phyloP scores from a whole-genome alignment of 1,139 yeast species.

The Meyerozyma sp. region DNA sequence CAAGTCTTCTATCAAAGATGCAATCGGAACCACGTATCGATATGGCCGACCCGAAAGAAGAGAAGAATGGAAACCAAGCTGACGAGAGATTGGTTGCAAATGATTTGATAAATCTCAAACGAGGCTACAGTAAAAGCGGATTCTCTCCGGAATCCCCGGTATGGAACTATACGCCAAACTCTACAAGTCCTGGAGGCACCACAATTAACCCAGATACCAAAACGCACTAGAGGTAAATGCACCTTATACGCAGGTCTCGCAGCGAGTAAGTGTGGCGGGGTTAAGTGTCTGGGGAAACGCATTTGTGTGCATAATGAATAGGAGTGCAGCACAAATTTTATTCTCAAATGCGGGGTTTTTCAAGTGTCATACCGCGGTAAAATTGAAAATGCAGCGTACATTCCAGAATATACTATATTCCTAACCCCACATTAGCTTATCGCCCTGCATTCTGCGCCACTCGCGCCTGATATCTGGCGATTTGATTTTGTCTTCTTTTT shows the following conservation, averaged over 20 bases:
- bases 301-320: neutral
- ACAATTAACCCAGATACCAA: neutral
- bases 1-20: neutral
- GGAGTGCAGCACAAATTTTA: neutral
- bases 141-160: neutral
- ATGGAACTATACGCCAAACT: neutral
- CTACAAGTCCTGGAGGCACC: neutral
- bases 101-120: neutral
- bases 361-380: neutral
- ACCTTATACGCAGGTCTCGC: neutral
- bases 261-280: neutral
- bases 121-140: neutral
- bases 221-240: neutral
- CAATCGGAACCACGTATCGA: neutral
- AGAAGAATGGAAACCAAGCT: neutral
- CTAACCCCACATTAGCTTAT: constrained; percentile 1
- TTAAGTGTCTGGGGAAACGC: neutral
- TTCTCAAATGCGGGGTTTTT: neutral
- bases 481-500: neutral
- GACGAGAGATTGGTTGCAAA: neutral
- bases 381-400: neutral
- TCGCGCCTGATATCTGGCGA: neutral
- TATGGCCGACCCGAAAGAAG: neutral
- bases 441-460: neutral
- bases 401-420: neutral